A percentile compares a stretch with the other conserved stretches of the same genome.
Conservation (phyloP, 176 grass and related monocot genomes). For the Tuctoria greenei region DNA sequence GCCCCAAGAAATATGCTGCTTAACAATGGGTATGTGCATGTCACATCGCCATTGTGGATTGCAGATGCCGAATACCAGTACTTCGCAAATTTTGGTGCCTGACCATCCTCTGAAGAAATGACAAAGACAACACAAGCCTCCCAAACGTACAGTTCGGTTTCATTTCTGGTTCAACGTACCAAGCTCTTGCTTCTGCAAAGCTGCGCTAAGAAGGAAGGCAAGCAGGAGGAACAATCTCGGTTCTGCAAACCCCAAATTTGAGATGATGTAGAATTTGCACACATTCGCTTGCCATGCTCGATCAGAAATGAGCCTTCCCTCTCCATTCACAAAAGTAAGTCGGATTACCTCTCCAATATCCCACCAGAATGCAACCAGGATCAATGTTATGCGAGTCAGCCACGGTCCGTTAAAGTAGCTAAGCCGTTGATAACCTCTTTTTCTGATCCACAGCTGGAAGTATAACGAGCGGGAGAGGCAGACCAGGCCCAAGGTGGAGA, state of each 20-base stretch:
- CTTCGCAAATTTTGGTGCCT: constrained; percentile 41
- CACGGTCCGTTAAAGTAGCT: constrained; percentile 84
- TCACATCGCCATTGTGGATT: constrained; percentile 34
- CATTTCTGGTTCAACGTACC: constrained; percentile 67
- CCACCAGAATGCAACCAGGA: constrained; percentile 78
- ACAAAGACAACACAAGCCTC: constrained; percentile 60
- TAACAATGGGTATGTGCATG: constrained; percentile 77
- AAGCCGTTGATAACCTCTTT: constrained; percentile 58
- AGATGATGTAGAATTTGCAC: constrained; percentile 82
- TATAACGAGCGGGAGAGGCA: constrained; percentile 64
- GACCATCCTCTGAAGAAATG: constrained; percentile 37
- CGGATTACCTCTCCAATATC: constrained; percentile 70
- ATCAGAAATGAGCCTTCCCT: constrained; percentile 47
- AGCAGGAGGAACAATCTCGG: constrained; percentile 88
- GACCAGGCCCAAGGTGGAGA: constrained; percentile 59
- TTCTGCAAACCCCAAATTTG: constrained; percentile 93
- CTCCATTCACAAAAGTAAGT: constrained; percentile 63
- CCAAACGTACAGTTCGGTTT: constrained; percentile 74
- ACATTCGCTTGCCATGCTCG: constrained; percentile 53
- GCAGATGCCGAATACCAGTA: constrained; percentile 48
- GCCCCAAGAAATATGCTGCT: constrained; percentile 81
- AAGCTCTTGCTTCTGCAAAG: constrained; percentile 73
- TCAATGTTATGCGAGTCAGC: constrained; percentile 64
- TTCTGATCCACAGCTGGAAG: constrained; percentile 76
- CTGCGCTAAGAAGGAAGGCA: constrained; percentile 73